phyloP scores from a whole-genome alignment of 306 rosid genomes.

The Vigna nakashimae region DNA sequence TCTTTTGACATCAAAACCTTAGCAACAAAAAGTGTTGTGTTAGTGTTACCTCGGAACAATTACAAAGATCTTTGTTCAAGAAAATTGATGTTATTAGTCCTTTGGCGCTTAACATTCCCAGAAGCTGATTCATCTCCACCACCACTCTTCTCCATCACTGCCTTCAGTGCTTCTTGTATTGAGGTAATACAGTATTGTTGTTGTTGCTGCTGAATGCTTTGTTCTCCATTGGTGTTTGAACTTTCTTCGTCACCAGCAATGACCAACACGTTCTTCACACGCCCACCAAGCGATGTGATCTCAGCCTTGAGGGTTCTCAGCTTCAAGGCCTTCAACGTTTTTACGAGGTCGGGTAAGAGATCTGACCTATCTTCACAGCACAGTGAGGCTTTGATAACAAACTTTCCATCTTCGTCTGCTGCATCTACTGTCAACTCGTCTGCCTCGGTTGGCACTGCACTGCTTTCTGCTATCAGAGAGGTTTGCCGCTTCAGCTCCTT shows the following conservation, averaged over 20 bases:
- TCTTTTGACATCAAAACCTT: too few species aligned
- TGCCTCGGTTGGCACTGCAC: conserved; percentile 74
- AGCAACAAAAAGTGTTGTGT: too few species aligned
- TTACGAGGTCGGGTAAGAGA: conserved; percentile 82
- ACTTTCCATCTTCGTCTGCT: conserved; percentile 71
- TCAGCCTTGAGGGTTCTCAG: conserved; percentile 83
- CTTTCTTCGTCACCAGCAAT: conserved; percentile 59
- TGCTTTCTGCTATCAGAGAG: conserved; percentile 72
- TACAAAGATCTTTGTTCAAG: conserved; percentile 58
- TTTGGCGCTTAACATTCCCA: conserved; percentile 86
- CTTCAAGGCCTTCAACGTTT: conserved; percentile 67
- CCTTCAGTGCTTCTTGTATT: conserved; percentile 84
- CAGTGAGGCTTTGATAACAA: conserved; percentile 78
- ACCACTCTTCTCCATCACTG: conserved; percentile 77
- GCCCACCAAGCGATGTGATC: conserved; percentile 79
- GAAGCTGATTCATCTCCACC: conserved; percentile 61
- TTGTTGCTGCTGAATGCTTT: conserved; percentile 37
- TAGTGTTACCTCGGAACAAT: neutral
- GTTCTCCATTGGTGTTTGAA: neutral
- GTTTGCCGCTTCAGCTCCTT: conserved; percentile 89
- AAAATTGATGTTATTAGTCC: conserved; percentile 71
- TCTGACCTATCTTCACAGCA: conserved; percentile 92
- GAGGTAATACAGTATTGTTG: conserved; percentile 72
- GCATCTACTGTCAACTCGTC: conserved; percentile 83
- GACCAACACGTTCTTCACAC: conserved; percentile 81